A percentile compares a stretch with the other conserved stretches of the same genome.
Conservation (phyloP, 345 rosid genomes). For the Orychophragmus violaceus region DNA sequence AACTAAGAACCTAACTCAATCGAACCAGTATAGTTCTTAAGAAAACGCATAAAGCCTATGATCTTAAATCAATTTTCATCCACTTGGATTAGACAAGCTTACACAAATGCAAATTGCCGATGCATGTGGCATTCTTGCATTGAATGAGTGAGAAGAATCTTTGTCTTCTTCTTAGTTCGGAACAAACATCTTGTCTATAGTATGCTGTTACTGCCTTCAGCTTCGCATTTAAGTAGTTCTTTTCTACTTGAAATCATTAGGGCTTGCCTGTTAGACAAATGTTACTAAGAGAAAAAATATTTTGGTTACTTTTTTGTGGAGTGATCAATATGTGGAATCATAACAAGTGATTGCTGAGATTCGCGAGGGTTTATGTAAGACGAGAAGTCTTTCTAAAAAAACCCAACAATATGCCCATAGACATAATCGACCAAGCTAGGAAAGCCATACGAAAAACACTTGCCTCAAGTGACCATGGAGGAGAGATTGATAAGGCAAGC, state of each 20-base stretch:
- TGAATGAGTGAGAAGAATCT: not conserved
- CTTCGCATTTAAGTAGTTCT: constrained; percentile 77
- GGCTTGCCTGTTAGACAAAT: constrained; percentile 1
- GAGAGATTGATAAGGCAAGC: constrained; percentile 50
- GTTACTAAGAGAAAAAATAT: not conserved
- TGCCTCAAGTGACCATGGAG: constrained; percentile 77
- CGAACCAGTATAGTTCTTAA: too few relatives aligned
- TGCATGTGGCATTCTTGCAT: not conserved
- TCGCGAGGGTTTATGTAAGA: too few relatives aligned
- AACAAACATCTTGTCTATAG: constrained; percentile 35
- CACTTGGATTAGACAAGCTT: constrained; percentile 1
- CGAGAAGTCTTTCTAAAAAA: too few relatives aligned
- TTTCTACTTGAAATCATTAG: constrained; percentile 57
- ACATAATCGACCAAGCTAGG: too few relatives aligned
- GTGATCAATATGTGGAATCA: too few relatives aligned
- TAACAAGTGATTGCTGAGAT: too few relatives aligned
- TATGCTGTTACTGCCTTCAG: constrained; percentile 91
- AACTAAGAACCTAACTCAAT: too few relatives aligned
- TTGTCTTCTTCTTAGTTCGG: not conserved
- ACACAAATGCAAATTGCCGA: constrained; percentile 9
- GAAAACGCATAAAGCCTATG: not conserved
- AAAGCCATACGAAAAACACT: too few relatives aligned
- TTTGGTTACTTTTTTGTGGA: too few relatives aligned
- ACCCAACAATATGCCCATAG: too few relatives aligned
- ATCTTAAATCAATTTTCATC: not conserved